These are phyloP conservation scores for Fusarium bulbicola DNA, from an alignment of 2,329 filamentous ascomycete species.

Conservation along the genomic window DNA sequence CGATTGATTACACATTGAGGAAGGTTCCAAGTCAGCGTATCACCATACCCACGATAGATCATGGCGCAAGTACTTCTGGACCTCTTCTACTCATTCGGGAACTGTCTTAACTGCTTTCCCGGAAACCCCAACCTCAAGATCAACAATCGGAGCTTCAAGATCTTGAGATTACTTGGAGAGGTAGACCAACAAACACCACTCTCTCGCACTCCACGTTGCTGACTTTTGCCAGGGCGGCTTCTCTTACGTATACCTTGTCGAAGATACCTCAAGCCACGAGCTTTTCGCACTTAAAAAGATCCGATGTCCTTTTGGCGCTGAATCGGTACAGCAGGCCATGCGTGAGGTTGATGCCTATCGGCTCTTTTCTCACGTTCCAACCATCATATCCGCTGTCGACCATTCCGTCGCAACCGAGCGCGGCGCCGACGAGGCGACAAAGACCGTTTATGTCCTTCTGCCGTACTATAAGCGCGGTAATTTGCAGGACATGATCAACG, in stretches of 20 bases:
- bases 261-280: conserved; percentile 84
- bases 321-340: conserved; percentile 93
- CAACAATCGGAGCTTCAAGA: conserved; percentile 95
- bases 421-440: conserved; percentile 70
- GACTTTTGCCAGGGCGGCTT: conserved; percentile 78
- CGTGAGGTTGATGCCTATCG: conserved; percentile 98
- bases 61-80: conserved; percentile 91
- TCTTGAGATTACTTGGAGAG: conserved; percentile 91
- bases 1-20: background rate
- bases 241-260: conserved; percentile 98
- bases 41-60: conserved; percentile 18
- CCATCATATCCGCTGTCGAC: conserved; percentile 88
- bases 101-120: conserved; percentile 96
- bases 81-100: conserved; percentile 88
- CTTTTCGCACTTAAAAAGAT: conserved; percentile 98
- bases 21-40: background rate
- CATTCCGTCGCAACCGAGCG: conserved; percentile 82
- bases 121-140: conserved; percentile 94
- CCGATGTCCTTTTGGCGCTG: conserved; percentile 95
- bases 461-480: conserved; percentile 97
- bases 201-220: background rate
- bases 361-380: conserved; percentile 82
- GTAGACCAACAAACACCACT: conserved; percentile 56
- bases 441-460: conserved; percentile 95
- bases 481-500: conserved; percentile 97